Base-by-base conservation (phyloP, 768 basidiomycete genomes). In the Lyophyllum atratum region DNA sequence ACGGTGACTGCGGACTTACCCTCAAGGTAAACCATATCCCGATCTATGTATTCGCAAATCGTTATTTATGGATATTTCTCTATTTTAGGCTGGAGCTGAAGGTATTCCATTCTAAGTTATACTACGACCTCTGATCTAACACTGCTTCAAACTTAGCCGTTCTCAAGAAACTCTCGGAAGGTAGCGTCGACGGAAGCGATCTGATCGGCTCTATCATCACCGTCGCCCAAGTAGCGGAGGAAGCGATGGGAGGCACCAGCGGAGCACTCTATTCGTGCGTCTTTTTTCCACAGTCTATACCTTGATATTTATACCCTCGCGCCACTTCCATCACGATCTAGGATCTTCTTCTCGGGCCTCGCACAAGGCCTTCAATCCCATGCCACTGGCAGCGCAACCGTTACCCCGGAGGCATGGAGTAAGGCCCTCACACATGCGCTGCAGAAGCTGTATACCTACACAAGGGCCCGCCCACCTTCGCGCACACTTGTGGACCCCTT, bases 401-500 rank as follows among this genome's bases (percentile, higher is more conserved):
- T 81, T n/a, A 82, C 83, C 1, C 69, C 73, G 3, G 73, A 79
- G 28, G 74, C 80, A 10, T 95, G 92, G 92, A 72, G 77, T 21
- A 57, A 64, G 22, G 86, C 90, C 4, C 79, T 92, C 47, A 65
- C 71, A 5, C 72, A 74, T 3, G 87, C 92, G 17, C 78, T 89
- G 19, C 66, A 67, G 21, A 83, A 82, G 60, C 73, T 94, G 37
- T 92, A 87, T 71, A 85, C 83, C 12, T 93, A 96, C 75, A 97
- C 94, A 3, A 87, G 86, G 26, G 95, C 95, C 14, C 86, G 95
- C 25, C 88, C 89, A 2, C 94, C 94, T 3, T 93, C 91, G 2
- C 86, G 95, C 64, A 97, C 95, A 8, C 85, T 98, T 33, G 82
- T 98, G n/a, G 95, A 98, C 72, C 93, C 95, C 8, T 80, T 98